These are phyloP conservation scores for Furcasterigmium sp. DNA, from an alignment of 2,329 filamentous ascomycete species.

Conservation along the genomic window DNA sequence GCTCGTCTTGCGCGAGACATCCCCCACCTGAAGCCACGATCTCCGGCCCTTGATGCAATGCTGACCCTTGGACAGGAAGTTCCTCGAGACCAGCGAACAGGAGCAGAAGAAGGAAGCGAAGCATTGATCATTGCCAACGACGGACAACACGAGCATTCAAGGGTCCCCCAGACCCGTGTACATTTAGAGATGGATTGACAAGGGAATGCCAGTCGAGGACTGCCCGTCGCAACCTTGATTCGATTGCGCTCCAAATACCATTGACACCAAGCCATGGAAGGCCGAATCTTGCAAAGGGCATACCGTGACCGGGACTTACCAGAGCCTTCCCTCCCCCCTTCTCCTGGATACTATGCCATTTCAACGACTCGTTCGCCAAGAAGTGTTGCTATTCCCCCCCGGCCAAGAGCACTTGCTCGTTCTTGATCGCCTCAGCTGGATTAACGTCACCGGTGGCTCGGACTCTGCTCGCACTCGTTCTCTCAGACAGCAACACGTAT, in stretches of 20 bases:
- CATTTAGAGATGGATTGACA: constrained; percentile 15
- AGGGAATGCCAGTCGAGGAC: not conserved
- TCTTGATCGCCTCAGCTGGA: too few relatives aligned
- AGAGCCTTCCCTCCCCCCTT: too few relatives aligned
- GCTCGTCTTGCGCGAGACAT: not conserved
- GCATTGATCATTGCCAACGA: constrained; percentile 25
- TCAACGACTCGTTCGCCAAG: too few relatives aligned
- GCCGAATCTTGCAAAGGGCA: too few relatives aligned
- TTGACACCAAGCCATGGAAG: too few relatives aligned
- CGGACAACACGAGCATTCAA: constrained; percentile 6
- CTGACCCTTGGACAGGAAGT: constrained; percentile 32
- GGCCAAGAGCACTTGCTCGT: too few relatives aligned
- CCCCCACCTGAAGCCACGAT: constrained; percentile 7
- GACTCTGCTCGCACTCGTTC: too few relatives aligned
- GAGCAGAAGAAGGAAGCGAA: constrained; percentile 35
- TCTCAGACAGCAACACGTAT: too few relatives aligned
- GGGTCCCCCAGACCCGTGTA: constrained; percentile 14
- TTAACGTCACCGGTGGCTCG: too few relatives aligned
- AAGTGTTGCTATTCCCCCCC: too few relatives aligned
- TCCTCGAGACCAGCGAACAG: constrained; percentile 36
- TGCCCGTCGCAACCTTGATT: not conserved
- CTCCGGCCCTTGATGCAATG: not conserved
- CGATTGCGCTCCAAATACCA: not conserved
- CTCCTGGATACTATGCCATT: too few relatives aligned
- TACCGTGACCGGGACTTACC: too few relatives aligned